Evolutionary conservation across 345 rosid species (phyloP), one percentile per base, ranked within the genome.

Genomic region (Salix viminalis): DNA sequence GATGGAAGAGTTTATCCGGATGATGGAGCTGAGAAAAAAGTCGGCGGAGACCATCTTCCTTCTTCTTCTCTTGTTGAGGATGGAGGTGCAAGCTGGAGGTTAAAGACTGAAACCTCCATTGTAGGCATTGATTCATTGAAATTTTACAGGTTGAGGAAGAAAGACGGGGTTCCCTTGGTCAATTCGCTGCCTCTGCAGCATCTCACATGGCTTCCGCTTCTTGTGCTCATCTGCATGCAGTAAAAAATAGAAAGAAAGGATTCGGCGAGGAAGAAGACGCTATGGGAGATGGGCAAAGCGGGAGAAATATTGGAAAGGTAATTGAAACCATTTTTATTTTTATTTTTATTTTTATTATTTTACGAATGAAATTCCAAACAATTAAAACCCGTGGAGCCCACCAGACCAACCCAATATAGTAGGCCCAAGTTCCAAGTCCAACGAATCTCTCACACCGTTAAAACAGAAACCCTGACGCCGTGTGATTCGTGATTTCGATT

Each of bases 61-160:
- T 72, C 91, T 30, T 78, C 91, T 74, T 85, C 93, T 19, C 54
- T 90, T 81, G 91, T 94, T 71, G 97, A 96, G 23, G 99, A 96
- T 85, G 99, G 99, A 30, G 99, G 98, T 67, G 94, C 94, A 7
- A 96, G 99, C 77, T 96, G 99, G 98, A 89, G 97, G 83, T 82
- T 93, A 74, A 96, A 93, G 56, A 74, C 70, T 74, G 64, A 14
- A 70, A 19, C 21, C 50, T 61, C 28, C 58, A 39, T 68, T 76
- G 65, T 69, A 76, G 67, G 39, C 18, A 70, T 73, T 81, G 65
- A 75, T 65, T 65, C 69, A 41, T 64, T 77, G 32, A 79, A 69
- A 76, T 41, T 77, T 36, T 87, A 82, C 81, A 95, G 98, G 94
- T 96, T 83, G 96, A 84, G 76, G 89, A 83, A 54, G 97, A 92